Percentiles rank a stretch among this genome's conserved stretches.
These are phyloP conservation scores for Epithele typhae DNA, from an alignment of 768 basidiomycete species.

Conservation along the genomic window DNA sequence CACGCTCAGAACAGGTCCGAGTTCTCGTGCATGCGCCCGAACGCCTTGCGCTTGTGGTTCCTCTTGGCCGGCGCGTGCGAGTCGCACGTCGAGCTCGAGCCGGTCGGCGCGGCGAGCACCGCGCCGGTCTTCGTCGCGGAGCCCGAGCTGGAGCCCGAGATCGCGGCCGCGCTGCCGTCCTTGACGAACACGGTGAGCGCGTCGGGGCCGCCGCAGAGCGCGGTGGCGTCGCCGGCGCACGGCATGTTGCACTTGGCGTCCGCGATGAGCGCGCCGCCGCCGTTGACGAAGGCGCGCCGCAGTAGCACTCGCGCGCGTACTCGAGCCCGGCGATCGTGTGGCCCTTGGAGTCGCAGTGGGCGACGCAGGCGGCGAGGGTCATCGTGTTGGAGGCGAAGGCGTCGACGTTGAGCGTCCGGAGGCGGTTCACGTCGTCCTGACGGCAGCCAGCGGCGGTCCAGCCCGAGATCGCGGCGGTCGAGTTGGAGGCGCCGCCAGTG, in stretches of 20 bases:
- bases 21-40: constrained; percentile 13
- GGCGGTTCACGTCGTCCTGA: constrained; percentile 4
- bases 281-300: constrained; percentile 12
- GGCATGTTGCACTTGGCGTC: constrained; percentile 12
- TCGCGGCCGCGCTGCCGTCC: not conserved
- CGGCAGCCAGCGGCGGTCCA: constrained; percentile 12
- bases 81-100: no score
- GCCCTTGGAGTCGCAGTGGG: constrained; percentile 10
- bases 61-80: not conserved
- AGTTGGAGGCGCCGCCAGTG: constrained; percentile 18
- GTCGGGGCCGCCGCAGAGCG: constrained; percentile 11
- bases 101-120: not conserved
- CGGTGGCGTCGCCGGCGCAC: constrained; percentile 8
- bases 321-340: constrained; percentile 14
- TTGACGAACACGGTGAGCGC: constrained; percentile 15
- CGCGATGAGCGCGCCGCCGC: constrained; percentile 10
- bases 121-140: no score
- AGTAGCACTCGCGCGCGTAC: constrained; percentile 19
- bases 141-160: no score
- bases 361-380: constrained; percentile 10
- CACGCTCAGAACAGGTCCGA: constrained; percentile 6
- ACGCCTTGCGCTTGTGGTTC: constrained; percentile 12
- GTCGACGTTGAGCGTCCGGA: constrained; percentile 13
- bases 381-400: constrained; percentile 11
- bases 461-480: constrained; percentile 8